Evolutionary conservation across 106 monocot species (phyloP).

Genomic region (Cymbidium sinense): DNA sequence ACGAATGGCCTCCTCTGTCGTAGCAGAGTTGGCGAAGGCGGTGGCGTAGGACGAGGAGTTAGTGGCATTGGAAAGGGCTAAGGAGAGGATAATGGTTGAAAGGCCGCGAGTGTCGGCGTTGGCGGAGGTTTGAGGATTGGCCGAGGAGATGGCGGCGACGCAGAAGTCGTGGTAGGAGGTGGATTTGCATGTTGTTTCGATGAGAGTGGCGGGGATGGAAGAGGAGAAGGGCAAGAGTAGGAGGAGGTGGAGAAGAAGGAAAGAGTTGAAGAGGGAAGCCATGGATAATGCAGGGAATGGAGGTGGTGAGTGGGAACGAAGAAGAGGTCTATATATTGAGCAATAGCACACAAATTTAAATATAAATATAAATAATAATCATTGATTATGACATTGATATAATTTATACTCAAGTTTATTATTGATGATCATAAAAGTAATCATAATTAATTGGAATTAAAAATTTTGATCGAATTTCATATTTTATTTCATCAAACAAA

Average conservation of each 20-base stretch:
- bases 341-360: too few species aligned
- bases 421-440: too few species aligned
- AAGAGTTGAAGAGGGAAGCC: not conserved
- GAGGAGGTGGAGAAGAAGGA: not conserved
- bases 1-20: not conserved
- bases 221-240: not conserved
- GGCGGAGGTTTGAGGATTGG: slow-evolving; percentile 14
- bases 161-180: slow-evolving; percentile 69
- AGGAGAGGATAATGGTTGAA: slow-evolving; percentile 29
- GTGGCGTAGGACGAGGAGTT: slow-evolving; percentile 25
- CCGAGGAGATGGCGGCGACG: slow-evolving; percentile 45
- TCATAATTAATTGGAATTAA: too few species aligned
- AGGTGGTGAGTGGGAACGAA: not conserved
- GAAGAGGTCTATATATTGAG: too few species aligned
- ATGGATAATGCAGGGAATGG: not conserved
- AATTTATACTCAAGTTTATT: too few species aligned
- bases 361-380: too few species aligned
- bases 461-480: too few species aligned
- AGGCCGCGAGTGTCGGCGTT: slow-evolving; percentile 23
- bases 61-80: slow-evolving; percentile 40
- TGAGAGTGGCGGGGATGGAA: slow-evolving; percentile 3
- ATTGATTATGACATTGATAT: too few species aligned
- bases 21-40: slow-evolving; percentile 13
- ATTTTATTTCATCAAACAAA: too few species aligned
- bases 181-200: slow-evolving; percentile 39